phyloP scores from a whole-genome alignment of 805 yeast genomes.

The Dipodascus albidus region DNA sequence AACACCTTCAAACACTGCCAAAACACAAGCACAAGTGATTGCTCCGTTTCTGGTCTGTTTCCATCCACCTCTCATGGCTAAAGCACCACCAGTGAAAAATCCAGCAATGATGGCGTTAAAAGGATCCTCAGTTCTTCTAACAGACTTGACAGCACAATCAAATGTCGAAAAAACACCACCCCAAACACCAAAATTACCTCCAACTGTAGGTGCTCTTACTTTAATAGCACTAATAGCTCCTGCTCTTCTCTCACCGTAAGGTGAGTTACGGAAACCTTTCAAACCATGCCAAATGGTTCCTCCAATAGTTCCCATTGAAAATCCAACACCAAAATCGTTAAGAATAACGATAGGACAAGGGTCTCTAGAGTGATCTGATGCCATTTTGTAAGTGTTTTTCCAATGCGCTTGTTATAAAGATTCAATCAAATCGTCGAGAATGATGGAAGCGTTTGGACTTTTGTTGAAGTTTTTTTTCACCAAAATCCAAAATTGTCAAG shows the following conservation, averaged over 20 bases:
- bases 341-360: slow-evolving; percentile 96
- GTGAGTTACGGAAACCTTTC: slow-evolving; percentile 97
- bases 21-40: slow-evolving; percentile 91
- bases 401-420: not conserved
- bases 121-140: slow-evolving; percentile 96
- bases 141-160: slow-evolving; percentile 91
- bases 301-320: slow-evolving; percentile 98
- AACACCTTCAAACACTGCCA: slow-evolving; percentile 96
- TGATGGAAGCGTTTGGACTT: not conserved
- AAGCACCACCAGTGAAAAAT: slow-evolving; percentile 93
- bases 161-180: slow-evolving; percentile 95
- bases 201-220: slow-evolving; percentile 96
- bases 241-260: slow-evolving; percentile 81
- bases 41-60: slow-evolving; percentile 93
- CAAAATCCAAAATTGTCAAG: not conserved
- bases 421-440: slow-evolving; percentile 1
- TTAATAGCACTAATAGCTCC: slow-evolving; percentile 87
- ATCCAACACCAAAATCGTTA: slow-evolving; percentile 98
- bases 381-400: not conserved
- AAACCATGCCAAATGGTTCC: slow-evolving; percentile 99
- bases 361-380: slow-evolving; percentile 84
- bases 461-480: slow-evolving; percentile 1
- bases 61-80: slow-evolving; percentile 98
- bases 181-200: slow-evolving; percentile 99
- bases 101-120: slow-evolving; percentile 98